A percentile compares a stretch with the other conserved stretches of the same genome.
Conservation (phyloP, 2,329 filamentous ascomycete species). For the Dactylellina leptospora region DNA sequence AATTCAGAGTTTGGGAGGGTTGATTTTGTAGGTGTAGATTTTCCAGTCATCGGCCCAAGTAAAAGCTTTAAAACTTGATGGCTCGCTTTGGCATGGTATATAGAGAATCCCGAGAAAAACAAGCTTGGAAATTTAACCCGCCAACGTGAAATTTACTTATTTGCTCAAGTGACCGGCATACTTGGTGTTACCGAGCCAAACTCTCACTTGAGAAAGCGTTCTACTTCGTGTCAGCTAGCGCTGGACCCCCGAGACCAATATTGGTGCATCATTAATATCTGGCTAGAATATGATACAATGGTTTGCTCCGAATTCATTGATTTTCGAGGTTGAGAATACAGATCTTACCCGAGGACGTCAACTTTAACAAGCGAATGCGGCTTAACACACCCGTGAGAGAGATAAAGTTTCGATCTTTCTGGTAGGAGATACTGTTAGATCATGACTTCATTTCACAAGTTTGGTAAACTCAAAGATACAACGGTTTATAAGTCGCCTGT, state of each 20-base stretch:
- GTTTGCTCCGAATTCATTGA: constrained; percentile 3
- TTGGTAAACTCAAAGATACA: constrained; percentile 1
- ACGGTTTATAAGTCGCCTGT: not conserved
- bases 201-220: not conserved
- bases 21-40: too few species aligned
- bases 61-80: too few species aligned
- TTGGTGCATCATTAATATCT: not conserved
- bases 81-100: too few species aligned
- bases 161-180: not conserved
- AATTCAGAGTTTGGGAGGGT: not conserved
- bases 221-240: not conserved
- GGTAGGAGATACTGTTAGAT: constrained; percentile 23
- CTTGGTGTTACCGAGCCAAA: not conserved
- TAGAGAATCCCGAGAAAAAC: too few species aligned
- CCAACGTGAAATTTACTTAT: not conserved
- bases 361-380: constrained; percentile 24
- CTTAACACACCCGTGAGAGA: not conserved
- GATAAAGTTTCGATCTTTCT: constrained; percentile 10
- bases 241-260: not conserved
- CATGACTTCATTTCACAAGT: constrained; percentile 18
- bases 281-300: not conserved
- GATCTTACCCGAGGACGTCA: constrained; percentile 17
- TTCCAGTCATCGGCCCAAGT: too few species aligned
- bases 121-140: not conserved
- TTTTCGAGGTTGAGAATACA: constrained; percentile 4